These are phyloP conservation scores for Neophaeococcomyces aloes DNA, from an alignment of 2,329 filamentous ascomycete genomes.

Conservation along the genomic window DNA sequence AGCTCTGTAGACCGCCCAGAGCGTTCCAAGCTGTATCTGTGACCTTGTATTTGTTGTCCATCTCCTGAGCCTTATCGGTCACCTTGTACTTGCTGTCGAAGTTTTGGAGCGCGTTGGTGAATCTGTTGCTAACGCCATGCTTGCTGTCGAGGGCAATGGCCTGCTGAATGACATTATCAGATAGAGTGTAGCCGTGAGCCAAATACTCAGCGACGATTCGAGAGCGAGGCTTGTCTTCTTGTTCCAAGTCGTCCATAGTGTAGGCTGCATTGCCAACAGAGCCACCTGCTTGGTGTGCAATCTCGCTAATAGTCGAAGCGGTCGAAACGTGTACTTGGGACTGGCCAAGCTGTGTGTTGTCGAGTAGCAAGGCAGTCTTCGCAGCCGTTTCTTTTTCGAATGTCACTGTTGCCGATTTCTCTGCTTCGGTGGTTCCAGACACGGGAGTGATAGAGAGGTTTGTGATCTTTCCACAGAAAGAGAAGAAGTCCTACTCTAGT, in stretches of 20 bases:
- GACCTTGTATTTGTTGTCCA: slow-evolving; percentile 78
- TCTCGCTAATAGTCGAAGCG: slow-evolving; percentile 55
- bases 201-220: slow-evolving; percentile 95
- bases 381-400: slow-evolving; percentile 97
- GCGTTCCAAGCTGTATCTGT: slow-evolving; percentile 58
- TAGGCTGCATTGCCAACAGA: slow-evolving; percentile 43
- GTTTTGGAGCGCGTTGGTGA: slow-evolving; percentile 62
- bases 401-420: slow-evolving; percentile 78
- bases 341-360: slow-evolving; percentile 85
- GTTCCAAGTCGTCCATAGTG: slow-evolving; percentile 47
- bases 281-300: slow-evolving; percentile 49
- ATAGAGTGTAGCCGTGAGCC: slow-evolving; percentile 83
- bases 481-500: slow-evolving; percentile 5
- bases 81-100: slow-evolving; percentile 83
- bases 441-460: slow-evolving; percentile 62
- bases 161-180: slow-evolving; percentile 63
- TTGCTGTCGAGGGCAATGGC: slow-evolving; percentile 82
- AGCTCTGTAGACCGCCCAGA: slow-evolving; percentile 63
- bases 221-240: slow-evolving; percentile 92
- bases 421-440: slow-evolving; percentile 44
- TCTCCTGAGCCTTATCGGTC: slow-evolving; percentile 69
- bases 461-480: slow-evolving; percentile 73
- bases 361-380: slow-evolving; percentile 90
- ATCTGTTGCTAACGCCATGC: slow-evolving; percentile 73
- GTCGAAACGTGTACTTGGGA: slow-evolving; percentile 68